Evolutionary conservation across 192 early-diverging fungal species (phyloP).

Genomic region (Backusella mclennaniae): DNA sequence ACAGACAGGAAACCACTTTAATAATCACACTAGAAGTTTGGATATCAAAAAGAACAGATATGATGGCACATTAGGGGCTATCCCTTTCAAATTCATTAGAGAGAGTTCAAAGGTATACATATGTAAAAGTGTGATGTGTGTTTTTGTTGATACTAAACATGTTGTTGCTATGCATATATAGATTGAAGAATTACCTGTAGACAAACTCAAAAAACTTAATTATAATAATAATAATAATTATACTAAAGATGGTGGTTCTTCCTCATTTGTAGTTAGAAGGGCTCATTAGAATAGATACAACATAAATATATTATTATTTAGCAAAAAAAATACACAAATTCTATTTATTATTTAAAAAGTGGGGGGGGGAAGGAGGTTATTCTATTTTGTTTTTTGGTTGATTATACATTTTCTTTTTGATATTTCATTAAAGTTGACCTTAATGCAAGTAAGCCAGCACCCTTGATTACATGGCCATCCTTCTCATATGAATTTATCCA

Average conservation of each 20-base stretch:
- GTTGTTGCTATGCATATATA: background rate
- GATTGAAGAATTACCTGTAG: background rate
- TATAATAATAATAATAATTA: background rate
- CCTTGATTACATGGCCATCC: background rate
- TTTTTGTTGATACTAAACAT: background rate
- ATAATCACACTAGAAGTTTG: slow-evolving; percentile 40
- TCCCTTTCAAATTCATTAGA: slow-evolving; percentile 42
- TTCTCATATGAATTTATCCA: slow-evolving; percentile 22
- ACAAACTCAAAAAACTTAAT: background rate
- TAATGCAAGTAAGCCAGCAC: slow-evolving; percentile 15
- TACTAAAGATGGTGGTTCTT: background rate
- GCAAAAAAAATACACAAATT: slow-evolving; percentile 16
- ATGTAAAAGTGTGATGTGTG: background rate
- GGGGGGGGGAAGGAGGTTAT: background rate
- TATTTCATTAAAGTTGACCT: slow-evolving; percentile 16
- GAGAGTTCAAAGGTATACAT: slow-evolving; percentile 21
- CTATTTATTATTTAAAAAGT: slow-evolving; percentile 3
- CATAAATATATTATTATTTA: background rate
- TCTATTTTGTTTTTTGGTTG: background rate
- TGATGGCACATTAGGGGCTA: slow-evolving; percentile 63
- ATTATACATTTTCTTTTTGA: background rate
- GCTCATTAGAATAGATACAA: background rate
- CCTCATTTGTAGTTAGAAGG: background rate
- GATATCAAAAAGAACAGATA: slow-evolving; percentile 72
- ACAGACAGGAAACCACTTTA: slow-evolving; percentile 38